Percentiles rank a stretch among this genome's conserved stretches.
These are phyloP conservation scores for Penicillium tannophilum DNA, from an alignment of 495 filamentous ascomycete species.

Conservation along the genomic window DNA sequence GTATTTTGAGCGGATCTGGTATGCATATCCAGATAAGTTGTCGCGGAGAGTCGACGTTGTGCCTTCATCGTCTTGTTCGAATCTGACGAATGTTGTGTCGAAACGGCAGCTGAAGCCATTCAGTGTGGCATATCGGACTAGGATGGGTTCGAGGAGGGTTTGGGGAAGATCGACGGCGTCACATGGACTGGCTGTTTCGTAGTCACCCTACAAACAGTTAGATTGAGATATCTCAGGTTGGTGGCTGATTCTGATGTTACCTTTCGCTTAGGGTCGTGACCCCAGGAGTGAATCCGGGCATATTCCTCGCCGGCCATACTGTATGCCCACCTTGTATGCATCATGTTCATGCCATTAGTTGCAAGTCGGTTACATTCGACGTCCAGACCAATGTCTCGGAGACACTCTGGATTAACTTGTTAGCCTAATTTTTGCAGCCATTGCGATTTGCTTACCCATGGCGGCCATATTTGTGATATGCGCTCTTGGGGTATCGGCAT, in stretches of 20 bases:
- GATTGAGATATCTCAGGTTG: neutral
- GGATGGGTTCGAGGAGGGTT: conserved; percentile 53
- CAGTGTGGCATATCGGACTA: conserved; percentile 45
- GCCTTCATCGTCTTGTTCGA: conserved; percentile 27
- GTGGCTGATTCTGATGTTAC: conserved; percentile 17
- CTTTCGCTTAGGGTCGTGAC: conserved; percentile 47
- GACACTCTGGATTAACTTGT: conserved; percentile 41
- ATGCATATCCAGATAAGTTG: conserved; percentile 38
- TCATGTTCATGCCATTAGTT: conserved; percentile 42
- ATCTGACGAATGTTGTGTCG: conserved; percentile 40
- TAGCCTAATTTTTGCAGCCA: conserved; percentile 11
- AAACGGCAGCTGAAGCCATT: conserved; percentile 48
- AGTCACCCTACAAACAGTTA: conserved; percentile 44
- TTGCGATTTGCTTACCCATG: conserved; percentile 30
- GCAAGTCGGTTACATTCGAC: conserved; percentile 41
- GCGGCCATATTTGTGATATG: conserved; percentile 59
- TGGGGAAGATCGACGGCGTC: conserved; percentile 52
- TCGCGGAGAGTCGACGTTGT: conserved; percentile 44
- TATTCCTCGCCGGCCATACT: conserved; percentile 59
- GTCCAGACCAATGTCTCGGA: conserved; percentile 59
- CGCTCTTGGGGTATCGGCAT: conserved; percentile 54
- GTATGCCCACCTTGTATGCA: conserved; percentile 54
- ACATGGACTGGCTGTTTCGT: conserved; percentile 52
- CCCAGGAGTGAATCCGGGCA: conserved; percentile 55
- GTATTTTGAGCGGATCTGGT: conserved; percentile 51